These are phyloP conservation scores for Russula dissimulans DNA, from an alignment of 768 basidiomycete species.

Conservation along the genomic window DNA sequence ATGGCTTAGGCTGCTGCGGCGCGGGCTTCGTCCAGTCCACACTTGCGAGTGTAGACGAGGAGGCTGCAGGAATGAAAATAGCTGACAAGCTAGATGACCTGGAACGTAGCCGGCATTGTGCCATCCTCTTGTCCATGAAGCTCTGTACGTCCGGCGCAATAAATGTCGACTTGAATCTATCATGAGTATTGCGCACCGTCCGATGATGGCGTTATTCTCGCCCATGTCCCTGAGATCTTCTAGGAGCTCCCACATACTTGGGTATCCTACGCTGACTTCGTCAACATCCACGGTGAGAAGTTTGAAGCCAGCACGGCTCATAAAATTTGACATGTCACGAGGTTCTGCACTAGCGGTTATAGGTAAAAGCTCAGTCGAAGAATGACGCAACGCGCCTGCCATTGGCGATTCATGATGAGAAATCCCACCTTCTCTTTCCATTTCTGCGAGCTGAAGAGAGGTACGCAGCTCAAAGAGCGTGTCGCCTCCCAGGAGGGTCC, in stretches of 20 bases:
- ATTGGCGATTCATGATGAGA: constrained; percentile 94
- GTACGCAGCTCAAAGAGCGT: constrained; percentile 93
- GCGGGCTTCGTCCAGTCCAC: constrained; percentile 80
- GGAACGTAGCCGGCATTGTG: constrained; percentile 87
- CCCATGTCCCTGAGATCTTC: constrained; percentile 96
- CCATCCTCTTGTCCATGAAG: constrained; percentile 81
- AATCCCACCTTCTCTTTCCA: constrained; percentile 90
- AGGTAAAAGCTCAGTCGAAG: not conserved
- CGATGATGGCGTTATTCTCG: constrained; percentile 85
- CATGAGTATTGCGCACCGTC: constrained; percentile 39
- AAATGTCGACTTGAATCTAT: constrained; percentile 43
- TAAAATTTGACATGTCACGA: constrained; percentile 84
- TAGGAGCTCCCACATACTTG: constrained; percentile 92
- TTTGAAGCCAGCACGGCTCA: constrained; percentile 88
- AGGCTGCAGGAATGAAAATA: not conserved
- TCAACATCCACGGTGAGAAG: constrained; percentile 92
- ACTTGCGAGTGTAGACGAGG: not conserved
- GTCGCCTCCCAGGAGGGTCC: constrained; percentile 92
- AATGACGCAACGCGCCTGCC: constrained; percentile 55
- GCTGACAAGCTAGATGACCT: constrained; percentile 86
- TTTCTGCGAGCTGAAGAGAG: constrained; percentile 85
- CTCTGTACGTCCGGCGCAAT: constrained; percentile 50
- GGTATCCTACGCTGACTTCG: constrained; percentile 84
- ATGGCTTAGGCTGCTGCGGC: constrained; percentile 53
- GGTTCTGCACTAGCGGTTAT: constrained; percentile 48